phyloP scores from a whole-genome alignment of 2,329 filamentous ascomycete species.

The Lasiodiplodia citricola region DNA sequence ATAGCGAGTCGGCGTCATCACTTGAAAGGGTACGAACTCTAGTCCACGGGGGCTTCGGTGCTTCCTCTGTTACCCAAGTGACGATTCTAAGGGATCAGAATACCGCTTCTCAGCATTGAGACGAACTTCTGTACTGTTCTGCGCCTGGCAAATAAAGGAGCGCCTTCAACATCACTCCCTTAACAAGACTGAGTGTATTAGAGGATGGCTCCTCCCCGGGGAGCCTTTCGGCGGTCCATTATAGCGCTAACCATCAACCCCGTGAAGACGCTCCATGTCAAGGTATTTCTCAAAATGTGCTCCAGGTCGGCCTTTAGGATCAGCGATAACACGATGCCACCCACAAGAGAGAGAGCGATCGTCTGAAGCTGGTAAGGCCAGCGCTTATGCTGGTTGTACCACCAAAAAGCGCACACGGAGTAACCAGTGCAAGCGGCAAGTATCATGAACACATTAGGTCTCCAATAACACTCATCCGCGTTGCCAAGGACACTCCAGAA shows the following conservation, averaged over 20 bases:
- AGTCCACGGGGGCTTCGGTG: no score
- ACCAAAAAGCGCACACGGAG: neutral
- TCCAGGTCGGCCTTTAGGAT: neutral
- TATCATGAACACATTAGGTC: neutral
- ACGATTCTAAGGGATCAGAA: neutral
- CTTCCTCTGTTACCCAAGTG: neutral
- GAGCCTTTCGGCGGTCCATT: neutral
- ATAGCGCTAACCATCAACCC: neutral
- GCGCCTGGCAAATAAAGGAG: neutral
- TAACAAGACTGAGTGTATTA: neutral
- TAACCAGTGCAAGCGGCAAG: slow-evolving; percentile 2
- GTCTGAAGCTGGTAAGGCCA: slow-evolving; percentile 1
- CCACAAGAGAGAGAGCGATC: neutral
- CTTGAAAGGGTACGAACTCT: no score
- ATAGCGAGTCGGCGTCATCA: no score
- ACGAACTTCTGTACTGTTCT: neutral
- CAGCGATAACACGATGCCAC: neutral
- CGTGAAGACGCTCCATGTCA: slow-evolving; percentile 8
- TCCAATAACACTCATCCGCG: slow-evolving; percentile 8
- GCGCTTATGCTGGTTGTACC: slow-evolving; percentile 1
- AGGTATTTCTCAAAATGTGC: neutral
- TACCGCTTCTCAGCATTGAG: neutral
- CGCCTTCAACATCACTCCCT: neutral
- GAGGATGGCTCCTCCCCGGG: neutral
- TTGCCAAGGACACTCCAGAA: slow-evolving; percentile 3